Percentiles rank a stretch among this genome's conserved stretches.
Evolutionary conservation across 2,329 filamentous ascomycete species (phyloP).

Genomic region (Colletotrichum sp.): DNA sequence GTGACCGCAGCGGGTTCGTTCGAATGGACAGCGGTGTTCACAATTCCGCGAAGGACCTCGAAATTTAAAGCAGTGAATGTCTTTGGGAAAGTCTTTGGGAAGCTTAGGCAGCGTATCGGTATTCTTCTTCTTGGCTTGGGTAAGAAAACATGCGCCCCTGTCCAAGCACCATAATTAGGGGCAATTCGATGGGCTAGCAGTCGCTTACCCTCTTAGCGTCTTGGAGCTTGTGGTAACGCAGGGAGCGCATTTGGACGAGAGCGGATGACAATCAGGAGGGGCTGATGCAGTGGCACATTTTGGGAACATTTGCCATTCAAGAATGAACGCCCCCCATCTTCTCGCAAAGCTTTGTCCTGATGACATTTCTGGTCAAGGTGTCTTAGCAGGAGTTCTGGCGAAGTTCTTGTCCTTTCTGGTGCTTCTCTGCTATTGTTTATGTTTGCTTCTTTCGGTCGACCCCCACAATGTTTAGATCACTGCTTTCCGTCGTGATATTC

Average conservation of each 20-base stretch:
- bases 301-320: neutral
- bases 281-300: neutral
- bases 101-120: neutral
- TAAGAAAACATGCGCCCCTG: neutral
- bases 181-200: neutral
- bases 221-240: neutral
- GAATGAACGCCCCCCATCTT: neutral
- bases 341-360: accelerated
- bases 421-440: neutral
- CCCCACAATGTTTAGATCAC: neutral
- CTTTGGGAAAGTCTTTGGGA: neutral
- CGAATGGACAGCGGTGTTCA: neutral
- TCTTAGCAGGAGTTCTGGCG: neutral
- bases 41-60: accelerated
- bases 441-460: neutral
- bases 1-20: accelerated
- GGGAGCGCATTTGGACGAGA: neutral
- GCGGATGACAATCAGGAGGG: neutral
- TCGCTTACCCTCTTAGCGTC: neutral
- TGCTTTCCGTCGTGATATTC: neutral
- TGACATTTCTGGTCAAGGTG: neutral
- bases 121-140: neutral
- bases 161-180: neutral
- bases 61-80: neutral
- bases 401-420: neutral